A percentile compares a stretch with the other conserved stretches of the same genome.
phyloP scores from a whole-genome alignment of 176 grass and related monocot genomes.

The Sorghum bicolor region Sorghum_bicolor_NCBIv3 NC_012876.2:57953501-57954000 shows the following conservation, averaged over 20 bases:
- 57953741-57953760: background rate
- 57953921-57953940: background rate
- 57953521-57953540: too few species aligned
- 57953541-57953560: too few species aligned
- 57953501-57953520: too few species aligned
- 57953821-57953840: background rate
- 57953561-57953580: too few species aligned
- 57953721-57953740: conserved; percentile 5
- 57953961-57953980: background rate
- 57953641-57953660: background rate
- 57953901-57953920: background rate
- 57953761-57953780: background rate
- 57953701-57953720: conserved; percentile 5
- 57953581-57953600: too few species aligned
- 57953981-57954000: conserved; percentile 20
- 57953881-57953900: background rate
- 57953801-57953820: background rate
- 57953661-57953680: background rate
- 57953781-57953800: conserved; percentile 3
- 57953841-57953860: background rate
- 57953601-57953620: too few species aligned
- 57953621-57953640: too few species aligned
- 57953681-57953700: background rate
- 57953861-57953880: background rate
- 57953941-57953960: background rate